These are phyloP conservation scores for Cordia subcordata DNA, from an alignment of 257 asterid species.

Conservation along the genomic window DNA sequence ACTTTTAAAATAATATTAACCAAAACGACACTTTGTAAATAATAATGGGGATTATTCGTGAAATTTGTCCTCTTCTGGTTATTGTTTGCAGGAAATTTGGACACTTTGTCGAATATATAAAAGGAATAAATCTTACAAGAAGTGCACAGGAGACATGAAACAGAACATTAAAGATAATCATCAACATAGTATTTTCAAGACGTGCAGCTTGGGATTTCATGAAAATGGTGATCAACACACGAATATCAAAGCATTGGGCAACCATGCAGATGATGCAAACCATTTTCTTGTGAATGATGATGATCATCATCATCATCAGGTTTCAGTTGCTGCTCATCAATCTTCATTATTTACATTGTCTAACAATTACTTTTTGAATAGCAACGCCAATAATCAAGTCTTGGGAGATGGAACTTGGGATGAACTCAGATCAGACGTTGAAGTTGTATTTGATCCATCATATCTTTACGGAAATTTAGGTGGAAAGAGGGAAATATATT, in stretches of 20 bases:
- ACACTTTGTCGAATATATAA: conserved; percentile 34
- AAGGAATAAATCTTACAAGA: conserved; percentile 22
- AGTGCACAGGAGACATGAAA: conserved; percentile 16
- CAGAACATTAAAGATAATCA: background rate
- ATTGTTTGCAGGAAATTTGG: conserved; percentile 32
- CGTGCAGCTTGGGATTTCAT: conserved; percentile 8
- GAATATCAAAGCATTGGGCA: background rate
- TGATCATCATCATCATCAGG: no score
- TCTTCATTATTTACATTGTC: conserved; percentile 5
- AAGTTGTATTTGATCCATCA: conserved; percentile 12
- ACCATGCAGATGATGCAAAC: background rate
- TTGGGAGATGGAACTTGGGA: conserved; percentile 16
- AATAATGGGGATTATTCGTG: no score
- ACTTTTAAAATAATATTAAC: no score
- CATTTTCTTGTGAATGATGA: background rate
- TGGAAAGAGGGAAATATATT: no score
- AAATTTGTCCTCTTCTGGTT: no score
- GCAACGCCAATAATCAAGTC: background rate
- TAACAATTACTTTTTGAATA: conserved; percentile 1
- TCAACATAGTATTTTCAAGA: conserved; percentile 1
- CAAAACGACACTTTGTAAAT: no score
- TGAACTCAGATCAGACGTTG: conserved; percentile 12
- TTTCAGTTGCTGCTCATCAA: background rate
- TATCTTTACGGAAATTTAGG: no score
- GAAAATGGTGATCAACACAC: background rate